Conservation (phyloP, 1,139 yeast genomes). For the Blastobotrys malaysiensis region DNA sequence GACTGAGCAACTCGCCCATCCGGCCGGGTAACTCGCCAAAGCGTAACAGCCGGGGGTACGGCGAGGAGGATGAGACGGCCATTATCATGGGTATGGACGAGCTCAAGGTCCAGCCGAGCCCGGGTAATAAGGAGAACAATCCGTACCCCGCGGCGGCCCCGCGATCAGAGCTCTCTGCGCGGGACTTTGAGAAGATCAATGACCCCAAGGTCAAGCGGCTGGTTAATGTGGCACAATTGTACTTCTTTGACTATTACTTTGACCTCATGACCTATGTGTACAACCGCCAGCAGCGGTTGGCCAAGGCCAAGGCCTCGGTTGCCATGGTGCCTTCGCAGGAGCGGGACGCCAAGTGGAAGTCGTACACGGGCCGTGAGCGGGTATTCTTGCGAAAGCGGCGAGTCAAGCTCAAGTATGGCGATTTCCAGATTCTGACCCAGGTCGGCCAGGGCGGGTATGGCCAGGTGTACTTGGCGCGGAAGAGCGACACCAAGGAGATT, state of each 20-base stretch:
- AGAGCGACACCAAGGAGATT: conserved; percentile 89
- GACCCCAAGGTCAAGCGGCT: conserved; percentile 76
- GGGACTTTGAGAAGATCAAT: conserved; percentile 49
- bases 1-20: conserved; percentile 11
- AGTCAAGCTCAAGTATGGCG: conserved; percentile 87
- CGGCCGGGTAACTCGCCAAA: conserved; percentile 4
- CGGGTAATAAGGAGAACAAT: conserved; percentile 18
- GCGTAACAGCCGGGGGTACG: conserved; percentile 6
- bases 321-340: conserved; percentile 45
- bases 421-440: conserved; percentile 93
- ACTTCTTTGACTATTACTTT: conserved; percentile 91
- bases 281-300: conserved; percentile 72
- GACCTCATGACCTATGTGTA: conserved; percentile 93
- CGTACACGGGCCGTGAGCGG: conserved; percentile 79
- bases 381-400: conserved; percentile 82
- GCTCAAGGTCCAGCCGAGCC: conserved; percentile 14
- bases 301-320: conserved; percentile 57
- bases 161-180: conserved; percentile 17
- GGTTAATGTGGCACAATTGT: conserved; percentile 71
- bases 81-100: conserved; percentile 23
- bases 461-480: conserved; percentile 86
- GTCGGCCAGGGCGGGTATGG: conserved; percentile 99
- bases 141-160: conserved; percentile 9
- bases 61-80: conserved; percentile 21
- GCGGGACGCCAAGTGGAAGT: conserved; percentile 69